A percentile compares a stretch with the other conserved stretches of the same genome.
Evolutionary conservation across 768 basidiomycete genomes (phyloP).

Genomic region (Mycena metata): DNA sequence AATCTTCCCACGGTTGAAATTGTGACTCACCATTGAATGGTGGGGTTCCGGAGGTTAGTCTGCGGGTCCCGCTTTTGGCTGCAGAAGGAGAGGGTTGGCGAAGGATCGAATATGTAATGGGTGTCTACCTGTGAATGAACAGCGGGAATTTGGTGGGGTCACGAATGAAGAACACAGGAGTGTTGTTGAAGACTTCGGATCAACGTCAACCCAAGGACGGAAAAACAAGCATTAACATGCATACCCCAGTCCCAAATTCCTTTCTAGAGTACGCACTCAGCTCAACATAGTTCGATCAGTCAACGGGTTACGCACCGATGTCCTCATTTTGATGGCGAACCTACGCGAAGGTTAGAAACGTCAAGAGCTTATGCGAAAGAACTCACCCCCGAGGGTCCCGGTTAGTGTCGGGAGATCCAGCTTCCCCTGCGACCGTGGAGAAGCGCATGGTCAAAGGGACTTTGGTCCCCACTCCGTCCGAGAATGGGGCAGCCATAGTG

Average conservation of each 20-base stretch:
- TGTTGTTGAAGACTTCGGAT: conserved; percentile 35
- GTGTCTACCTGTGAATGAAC: conserved; percentile 34
- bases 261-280: not conserved
- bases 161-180: conserved; percentile 32
- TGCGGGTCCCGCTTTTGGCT: conserved; percentile 35
- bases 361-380: not conserved
- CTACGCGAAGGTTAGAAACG: not conserved
- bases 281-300: no score
- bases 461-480: conserved; percentile 34
- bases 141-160: conserved; percentile 39
- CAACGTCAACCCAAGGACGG: not conserved
- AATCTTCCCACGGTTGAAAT: not conserved
- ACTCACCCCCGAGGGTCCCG: conserved; percentile 36
- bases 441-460: conserved; percentile 34
- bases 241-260: conserved; percentile 39
- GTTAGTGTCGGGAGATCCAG: conserved; percentile 35
- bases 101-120: not conserved
- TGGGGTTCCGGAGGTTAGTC: conserved; percentile 35
- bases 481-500: conserved; percentile 38
- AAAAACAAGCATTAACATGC: not conserved
- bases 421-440: conserved; percentile 35
- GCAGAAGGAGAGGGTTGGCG: not conserved
- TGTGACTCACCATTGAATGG: conserved; percentile 26
- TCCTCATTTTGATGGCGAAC: conserved; percentile 37
- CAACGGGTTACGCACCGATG: not conserved